Conservation (phyloP, 257 asterid genomes). For the Echium plantagineum region DNA sequence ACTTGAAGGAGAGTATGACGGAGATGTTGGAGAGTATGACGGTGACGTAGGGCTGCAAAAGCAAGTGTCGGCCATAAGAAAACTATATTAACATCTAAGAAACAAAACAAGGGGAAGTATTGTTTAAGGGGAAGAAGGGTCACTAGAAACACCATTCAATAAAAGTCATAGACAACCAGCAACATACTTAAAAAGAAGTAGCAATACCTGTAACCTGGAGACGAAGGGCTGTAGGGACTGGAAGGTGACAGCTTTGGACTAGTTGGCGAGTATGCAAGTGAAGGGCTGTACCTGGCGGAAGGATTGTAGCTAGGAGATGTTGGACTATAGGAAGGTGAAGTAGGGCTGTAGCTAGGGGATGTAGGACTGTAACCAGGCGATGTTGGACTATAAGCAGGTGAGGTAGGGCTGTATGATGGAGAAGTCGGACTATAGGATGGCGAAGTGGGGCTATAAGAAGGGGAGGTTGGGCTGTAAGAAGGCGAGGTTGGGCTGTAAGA, state of each 20-base stretch:
- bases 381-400: constrained; percentile 80
- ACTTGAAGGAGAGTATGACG: constrained; percentile 89
- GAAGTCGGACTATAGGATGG: constrained; percentile 78
- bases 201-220: constrained; percentile 85
- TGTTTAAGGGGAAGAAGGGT: no score
- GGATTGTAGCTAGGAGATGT: constrained; percentile 76
- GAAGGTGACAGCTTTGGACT: constrained; percentile 82
- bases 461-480: constrained; percentile 80
- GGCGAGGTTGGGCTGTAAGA: constrained; percentile 88
- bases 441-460: constrained; percentile 78
- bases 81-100: background rate
- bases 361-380: constrained; percentile 92
- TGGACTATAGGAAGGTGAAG: constrained; percentile 74
- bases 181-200: background rate
- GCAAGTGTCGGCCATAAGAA: constrained; percentile 2
- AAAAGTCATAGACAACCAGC: background rate
- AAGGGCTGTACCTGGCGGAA: constrained; percentile 87
- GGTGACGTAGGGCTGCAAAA: constrained; percentile 94
- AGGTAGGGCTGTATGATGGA: constrained; percentile 67
- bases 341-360: constrained; percentile 80
- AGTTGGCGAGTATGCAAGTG: constrained; percentile 90
- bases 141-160: background rate
- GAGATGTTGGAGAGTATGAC: constrained; percentile 87
- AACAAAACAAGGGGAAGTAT: no score
- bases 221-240: constrained; percentile 92